phyloP scores from a whole-genome alignment of 495 filamentous ascomycete genomes.

The Lophiostoma macrostomum region DNA sequence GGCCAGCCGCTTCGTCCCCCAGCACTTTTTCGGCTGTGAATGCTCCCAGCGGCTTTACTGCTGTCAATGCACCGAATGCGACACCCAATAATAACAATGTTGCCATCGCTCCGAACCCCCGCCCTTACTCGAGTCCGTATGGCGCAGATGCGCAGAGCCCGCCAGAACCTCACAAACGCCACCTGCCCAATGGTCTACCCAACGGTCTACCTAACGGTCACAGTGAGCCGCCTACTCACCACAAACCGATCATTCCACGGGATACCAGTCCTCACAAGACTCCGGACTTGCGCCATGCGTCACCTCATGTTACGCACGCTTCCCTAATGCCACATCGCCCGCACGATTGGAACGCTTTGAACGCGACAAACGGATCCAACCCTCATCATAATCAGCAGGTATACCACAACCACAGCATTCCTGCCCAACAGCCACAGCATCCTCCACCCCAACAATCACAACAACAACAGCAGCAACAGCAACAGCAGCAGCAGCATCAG shows the following conservation, averaged over 20 bases:
- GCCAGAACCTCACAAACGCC: not conserved
- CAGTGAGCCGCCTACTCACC: not conserved
- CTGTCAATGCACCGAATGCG: constrained; percentile 7
- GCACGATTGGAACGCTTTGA: too few relatives aligned
- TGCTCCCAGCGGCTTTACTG: constrained; percentile 12
- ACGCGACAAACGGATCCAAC: too few relatives aligned
- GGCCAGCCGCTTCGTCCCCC: not conserved
- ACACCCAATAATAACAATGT: not conserved
- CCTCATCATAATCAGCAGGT: too few relatives aligned
- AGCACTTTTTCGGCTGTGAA: constrained; percentile 1
- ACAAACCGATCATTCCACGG: not conserved
- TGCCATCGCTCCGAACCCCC: not conserved
- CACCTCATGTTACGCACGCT: too few relatives aligned
- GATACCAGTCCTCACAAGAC: not conserved
- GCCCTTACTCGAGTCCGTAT: constrained; percentile 13
- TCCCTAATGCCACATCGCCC: too few relatives aligned
- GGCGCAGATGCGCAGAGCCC: not conserved
- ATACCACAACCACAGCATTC: too few relatives aligned
- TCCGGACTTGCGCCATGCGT: not conserved
- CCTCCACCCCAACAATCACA: too few relatives aligned
- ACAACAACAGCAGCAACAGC: too few relatives aligned
- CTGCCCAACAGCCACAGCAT: too few relatives aligned
- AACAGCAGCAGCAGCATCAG: too few relatives aligned
- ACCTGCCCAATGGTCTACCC: not conserved
- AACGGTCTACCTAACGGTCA: too few relatives aligned